Base-by-base conservation (phyloP, 192 early-diverging fungal genomes). In the Irineochytrium annulatum region DNA sequence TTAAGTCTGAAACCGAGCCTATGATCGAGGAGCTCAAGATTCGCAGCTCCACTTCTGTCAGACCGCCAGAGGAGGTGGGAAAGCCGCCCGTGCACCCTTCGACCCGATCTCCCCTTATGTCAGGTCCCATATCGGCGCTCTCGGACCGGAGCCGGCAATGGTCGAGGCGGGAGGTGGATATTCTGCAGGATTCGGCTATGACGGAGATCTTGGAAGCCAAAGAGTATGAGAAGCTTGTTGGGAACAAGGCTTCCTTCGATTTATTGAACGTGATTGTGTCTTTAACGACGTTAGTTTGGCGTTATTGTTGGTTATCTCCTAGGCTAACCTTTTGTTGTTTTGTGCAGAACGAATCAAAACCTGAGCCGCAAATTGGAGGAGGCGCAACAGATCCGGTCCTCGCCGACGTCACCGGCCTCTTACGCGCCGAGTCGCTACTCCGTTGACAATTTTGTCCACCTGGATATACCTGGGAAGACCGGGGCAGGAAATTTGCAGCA, bases 271-370 rank as follows among this genome's bases (percentile, higher is more conserved):
- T 65, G 31, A 65, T 65, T 51, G 56, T 58, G 27, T 45, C 63
- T 6, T 32, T 65, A 2, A 65, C 63, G 6, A 51, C 55, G 63
- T 65, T 16, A 39, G 57, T 28, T 59, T 53, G 8, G 14, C 26
- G 3, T 52, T 60, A 28, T 51, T 60, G 8, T 58, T 58, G 46
- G 0, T 13, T 30, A 13, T 46, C 13, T 51, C 13, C 27, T 22
- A 26, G 19, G 14, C 13, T 24, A n/a, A 32, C 17, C 19, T 51
- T 43, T 44, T 14, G 19, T 37, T 34, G 19, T 62, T 22, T 2
- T 4, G 26, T 48, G 5, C 32, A 67, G 65, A 34, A 67, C 65
- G 39, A 67, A 67, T 39, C 65, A 67, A 60, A 67, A 67, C 52
- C 32, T 67, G 16, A 60, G 43, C 45, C 27, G 34, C 17, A 59